phyloP scores from a whole-genome alignment of 2,329 filamentous ascomycete species.

The Diaporthe sp. region DNA sequence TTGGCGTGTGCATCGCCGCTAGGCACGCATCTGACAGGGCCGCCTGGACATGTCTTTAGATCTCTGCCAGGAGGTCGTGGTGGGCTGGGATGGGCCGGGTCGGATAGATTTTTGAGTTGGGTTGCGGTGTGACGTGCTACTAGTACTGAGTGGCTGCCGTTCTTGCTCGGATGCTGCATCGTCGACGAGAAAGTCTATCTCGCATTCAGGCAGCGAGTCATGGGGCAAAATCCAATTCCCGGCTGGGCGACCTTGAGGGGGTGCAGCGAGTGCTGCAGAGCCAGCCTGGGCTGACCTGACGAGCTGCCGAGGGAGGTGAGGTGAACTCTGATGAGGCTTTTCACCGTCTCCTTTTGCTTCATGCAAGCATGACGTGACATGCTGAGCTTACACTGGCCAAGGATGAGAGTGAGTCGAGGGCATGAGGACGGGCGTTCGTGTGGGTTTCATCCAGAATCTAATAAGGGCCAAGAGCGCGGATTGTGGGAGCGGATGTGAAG shows the following conservation, averaged over 20 bases:
- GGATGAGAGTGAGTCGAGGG: neutral
- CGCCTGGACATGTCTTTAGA: neutral
- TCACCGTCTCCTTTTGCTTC: neutral
- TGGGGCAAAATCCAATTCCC: neutral
- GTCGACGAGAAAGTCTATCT: conserved; percentile 12
- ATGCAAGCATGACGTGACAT: conserved; percentile 9
- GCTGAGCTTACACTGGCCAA: neutral
- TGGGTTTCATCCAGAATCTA: conserved; percentile 16
- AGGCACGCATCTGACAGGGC: neutral
- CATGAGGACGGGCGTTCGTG: neutral
- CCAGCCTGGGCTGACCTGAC: neutral
- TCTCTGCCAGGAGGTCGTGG: neutral
- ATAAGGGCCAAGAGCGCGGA: conserved; percentile 1
- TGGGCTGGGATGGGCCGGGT: neutral
- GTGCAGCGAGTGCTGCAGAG: neutral
- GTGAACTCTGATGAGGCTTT: conserved; percentile 13
- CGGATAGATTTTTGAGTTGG: neutral
- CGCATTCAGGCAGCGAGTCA: conserved; percentile 13
- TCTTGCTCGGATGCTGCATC: conserved; percentile 8
- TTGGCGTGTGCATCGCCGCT: neutral
- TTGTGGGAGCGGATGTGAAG: neutral
- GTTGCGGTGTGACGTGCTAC: conserved; percentile 15
- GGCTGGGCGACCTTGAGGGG: neutral
- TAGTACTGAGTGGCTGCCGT: conserved; percentile 1
- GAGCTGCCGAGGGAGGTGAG: neutral